Conservation (phyloP, 768 basidiomycete species). For the Psilocybe tampanensis region DNA sequence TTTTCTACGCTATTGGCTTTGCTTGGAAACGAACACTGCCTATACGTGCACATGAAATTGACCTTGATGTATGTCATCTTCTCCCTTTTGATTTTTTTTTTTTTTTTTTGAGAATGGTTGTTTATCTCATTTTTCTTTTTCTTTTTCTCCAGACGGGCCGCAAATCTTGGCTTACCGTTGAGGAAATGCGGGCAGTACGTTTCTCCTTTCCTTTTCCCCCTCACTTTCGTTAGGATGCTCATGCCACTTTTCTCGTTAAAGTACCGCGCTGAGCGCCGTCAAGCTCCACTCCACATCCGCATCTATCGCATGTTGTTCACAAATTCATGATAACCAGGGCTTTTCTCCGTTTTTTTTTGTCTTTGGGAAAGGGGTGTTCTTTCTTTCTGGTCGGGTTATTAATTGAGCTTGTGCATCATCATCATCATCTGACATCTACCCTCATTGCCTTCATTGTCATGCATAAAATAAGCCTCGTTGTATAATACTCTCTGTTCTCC, state of each 20-base stretch:
- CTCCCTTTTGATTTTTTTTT: background rate
- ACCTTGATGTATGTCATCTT: slow-evolving; percentile 34
- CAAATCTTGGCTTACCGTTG: slow-evolving; percentile 48
- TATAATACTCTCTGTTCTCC: too few relatives aligned
- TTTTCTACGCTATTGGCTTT: slow-evolving; percentile 40
- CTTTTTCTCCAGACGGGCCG: slow-evolving; percentile 35
- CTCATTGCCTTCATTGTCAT: too few relatives aligned
- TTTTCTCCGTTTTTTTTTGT: too few relatives aligned
- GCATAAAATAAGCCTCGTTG: too few relatives aligned
- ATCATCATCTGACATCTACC: too few relatives aligned
- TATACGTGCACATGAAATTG: slow-evolving; percentile 37
- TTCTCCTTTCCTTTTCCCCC: background rate
- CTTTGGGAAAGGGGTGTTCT: too few relatives aligned
- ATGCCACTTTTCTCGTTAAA: slow-evolving; percentile 10
- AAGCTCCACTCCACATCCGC: slow-evolving; percentile 39
- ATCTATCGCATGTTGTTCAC: slow-evolving; percentile 42
- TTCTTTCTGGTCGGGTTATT: too few relatives aligned
- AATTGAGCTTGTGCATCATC: too few relatives aligned
- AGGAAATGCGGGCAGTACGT: slow-evolving; percentile 43
- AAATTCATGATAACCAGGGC: slow-evolving; percentile 27
- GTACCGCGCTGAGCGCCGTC: slow-evolving; percentile 40
- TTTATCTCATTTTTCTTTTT: too few relatives aligned
- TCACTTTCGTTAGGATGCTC: background rate
- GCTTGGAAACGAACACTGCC: slow-evolving; percentile 44
- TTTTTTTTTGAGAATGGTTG: too few relatives aligned